Percentiles rank a stretch among this genome's conserved stretches.
These are phyloP conservation scores for Xerocomellus dryophilus DNA, from an alignment of 768 basidiomycete species.

Conservation along the genomic window DNA sequence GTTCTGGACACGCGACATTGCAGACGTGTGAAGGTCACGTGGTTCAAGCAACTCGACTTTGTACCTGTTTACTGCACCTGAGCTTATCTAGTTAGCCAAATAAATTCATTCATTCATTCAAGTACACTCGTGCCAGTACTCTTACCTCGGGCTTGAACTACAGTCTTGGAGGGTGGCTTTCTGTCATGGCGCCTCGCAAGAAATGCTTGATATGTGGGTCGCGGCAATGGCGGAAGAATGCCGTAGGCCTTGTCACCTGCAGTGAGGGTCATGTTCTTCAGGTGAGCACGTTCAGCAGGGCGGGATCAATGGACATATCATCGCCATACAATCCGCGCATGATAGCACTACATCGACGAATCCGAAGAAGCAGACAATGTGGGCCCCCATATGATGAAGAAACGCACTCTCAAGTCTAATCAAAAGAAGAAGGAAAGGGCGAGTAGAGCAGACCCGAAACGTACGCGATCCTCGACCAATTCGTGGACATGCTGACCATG, in stretches of 20 bases:
- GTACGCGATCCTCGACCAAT: slow-evolving; percentile 36
- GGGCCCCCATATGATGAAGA: slow-evolving; percentile 60
- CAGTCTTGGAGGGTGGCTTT: background rate
- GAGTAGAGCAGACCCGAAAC: slow-evolving; percentile 57
- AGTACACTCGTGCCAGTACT: too few relatives aligned
- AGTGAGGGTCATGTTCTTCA: slow-evolving; percentile 90
- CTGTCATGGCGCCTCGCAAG: slow-evolving; percentile 53
- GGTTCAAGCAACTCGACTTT: background rate
- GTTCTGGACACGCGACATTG: background rate
- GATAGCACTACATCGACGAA: slow-evolving; percentile 81
- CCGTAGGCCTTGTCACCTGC: slow-evolving; percentile 79
- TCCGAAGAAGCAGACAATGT: slow-evolving; percentile 63
- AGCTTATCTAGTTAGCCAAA: too few relatives aligned
- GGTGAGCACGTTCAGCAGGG: slow-evolving; percentile 42
- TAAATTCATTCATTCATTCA: too few relatives aligned
- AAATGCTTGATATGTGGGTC: slow-evolving; percentile 81
- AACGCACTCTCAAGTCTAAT: slow-evolving; percentile 60
- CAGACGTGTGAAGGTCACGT: slow-evolving; percentile 12
- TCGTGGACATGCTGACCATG: background rate
- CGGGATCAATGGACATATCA: background rate
- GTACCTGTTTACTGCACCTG: too few relatives aligned
- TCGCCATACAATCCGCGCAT: background rate
- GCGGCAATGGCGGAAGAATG: slow-evolving; percentile 83
- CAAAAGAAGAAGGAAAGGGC: slow-evolving; percentile 48
- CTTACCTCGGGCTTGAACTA: background rate